phyloP scores from a whole-genome alignment of 257 asterid genomes.

The Solanum gandarillasii region DNA sequence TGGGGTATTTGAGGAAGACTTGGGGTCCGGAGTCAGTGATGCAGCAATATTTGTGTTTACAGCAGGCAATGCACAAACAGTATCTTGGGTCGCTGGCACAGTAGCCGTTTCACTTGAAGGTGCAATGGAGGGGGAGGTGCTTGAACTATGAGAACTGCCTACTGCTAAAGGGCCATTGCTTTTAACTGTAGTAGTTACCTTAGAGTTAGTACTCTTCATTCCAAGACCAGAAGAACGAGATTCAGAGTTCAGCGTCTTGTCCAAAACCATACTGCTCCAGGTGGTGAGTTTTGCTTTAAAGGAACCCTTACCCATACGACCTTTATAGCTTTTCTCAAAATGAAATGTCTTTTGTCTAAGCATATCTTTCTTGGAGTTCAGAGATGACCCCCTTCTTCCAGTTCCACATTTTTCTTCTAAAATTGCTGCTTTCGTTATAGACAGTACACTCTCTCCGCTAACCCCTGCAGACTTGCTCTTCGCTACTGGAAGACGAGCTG shows the following conservation, averaged over 20 bases:
- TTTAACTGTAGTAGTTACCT: constrained; percentile 18
- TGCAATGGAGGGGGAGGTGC: constrained; percentile 9
- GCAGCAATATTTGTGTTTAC: constrained; percentile 12
- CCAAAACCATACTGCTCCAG: constrained; percentile 63
- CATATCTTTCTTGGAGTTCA: constrained; percentile 45
- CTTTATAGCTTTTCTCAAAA: constrained; percentile 54
- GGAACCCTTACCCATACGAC: constrained; percentile 54
- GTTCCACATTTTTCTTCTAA: constrained; percentile 33
- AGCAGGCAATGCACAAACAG: constrained; percentile 29
- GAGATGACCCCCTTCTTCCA: constrained; percentile 26
- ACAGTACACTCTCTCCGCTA: constrained; percentile 12
- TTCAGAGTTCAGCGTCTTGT: constrained; percentile 34
- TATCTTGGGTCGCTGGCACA: constrained; percentile 13
- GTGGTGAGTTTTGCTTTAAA: constrained; percentile 59
- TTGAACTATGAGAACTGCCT: constrained; percentile 12
- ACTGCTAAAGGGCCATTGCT: constrained; percentile 11
- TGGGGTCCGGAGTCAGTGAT: constrained; percentile 9
- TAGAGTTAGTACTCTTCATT: constrained; percentile 31
- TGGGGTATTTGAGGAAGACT: constrained; percentile 5
- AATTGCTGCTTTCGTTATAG: constrained; percentile 6
- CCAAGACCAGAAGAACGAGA: constrained; percentile 27
- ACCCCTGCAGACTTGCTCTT: constrained; percentile 19
- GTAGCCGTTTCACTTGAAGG: constrained; percentile 1
- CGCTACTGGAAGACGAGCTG: constrained; percentile 18
- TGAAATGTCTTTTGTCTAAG: constrained; percentile 61